Evolutionary conservation across 2,329 filamentous ascomycete genomes (phyloP).

Genomic region (Colletotrichum sidae): DNA sequence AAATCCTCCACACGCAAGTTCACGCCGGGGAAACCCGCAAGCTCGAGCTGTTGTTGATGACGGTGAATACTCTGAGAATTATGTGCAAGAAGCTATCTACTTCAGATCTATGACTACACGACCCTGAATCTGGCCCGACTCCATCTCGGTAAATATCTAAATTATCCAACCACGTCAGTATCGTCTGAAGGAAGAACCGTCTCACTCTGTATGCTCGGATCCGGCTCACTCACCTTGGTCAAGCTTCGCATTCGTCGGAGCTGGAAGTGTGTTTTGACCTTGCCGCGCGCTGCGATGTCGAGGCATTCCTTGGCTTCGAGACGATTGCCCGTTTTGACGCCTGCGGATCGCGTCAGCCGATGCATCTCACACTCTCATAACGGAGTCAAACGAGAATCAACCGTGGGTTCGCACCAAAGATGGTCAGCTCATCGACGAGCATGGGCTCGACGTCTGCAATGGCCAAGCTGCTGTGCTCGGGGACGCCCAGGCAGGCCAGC

Average conservation of each 20-base stretch:
- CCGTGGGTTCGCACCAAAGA: slow-evolving; percentile 21
- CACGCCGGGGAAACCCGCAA: too few relatives aligned
- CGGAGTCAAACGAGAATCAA: neutral
- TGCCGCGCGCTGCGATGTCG: slow-evolving; percentile 32
- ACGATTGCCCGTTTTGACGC: slow-evolving; percentile 34
- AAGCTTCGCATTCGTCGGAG: slow-evolving; percentile 36
- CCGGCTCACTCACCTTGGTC: slow-evolving; percentile 23
- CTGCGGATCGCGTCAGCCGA: slow-evolving; percentile 11
- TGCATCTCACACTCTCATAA: too few relatives aligned
- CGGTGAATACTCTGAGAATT: neutral
- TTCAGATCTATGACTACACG: slow-evolving; percentile 35
- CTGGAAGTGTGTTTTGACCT: slow-evolving; percentile 33
- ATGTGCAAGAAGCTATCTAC: slow-evolving; percentile 1
- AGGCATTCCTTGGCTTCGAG: slow-evolving; percentile 37
- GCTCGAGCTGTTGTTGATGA: too few relatives aligned
- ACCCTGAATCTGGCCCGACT: slow-evolving; percentile 32
- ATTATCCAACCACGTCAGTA: too few relatives aligned
- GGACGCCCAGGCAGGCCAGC: slow-evolving; percentile 44
- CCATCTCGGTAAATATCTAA: slow-evolving; percentile 35
- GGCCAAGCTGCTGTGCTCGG: slow-evolving; percentile 26
- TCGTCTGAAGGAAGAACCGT: too few relatives aligned
- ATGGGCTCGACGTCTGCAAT: slow-evolving; percentile 30
- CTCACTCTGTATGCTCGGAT: neutral
- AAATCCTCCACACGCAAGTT: too few relatives aligned
- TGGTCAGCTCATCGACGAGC: slow-evolving; percentile 31